Percentiles rank a stretch among this genome's conserved stretches.
These are phyloP conservation scores for Annulohypoxylon stygium DNA, from an alignment of 495 filamentous ascomycete genomes.

Conservation along the genomic window DNA sequence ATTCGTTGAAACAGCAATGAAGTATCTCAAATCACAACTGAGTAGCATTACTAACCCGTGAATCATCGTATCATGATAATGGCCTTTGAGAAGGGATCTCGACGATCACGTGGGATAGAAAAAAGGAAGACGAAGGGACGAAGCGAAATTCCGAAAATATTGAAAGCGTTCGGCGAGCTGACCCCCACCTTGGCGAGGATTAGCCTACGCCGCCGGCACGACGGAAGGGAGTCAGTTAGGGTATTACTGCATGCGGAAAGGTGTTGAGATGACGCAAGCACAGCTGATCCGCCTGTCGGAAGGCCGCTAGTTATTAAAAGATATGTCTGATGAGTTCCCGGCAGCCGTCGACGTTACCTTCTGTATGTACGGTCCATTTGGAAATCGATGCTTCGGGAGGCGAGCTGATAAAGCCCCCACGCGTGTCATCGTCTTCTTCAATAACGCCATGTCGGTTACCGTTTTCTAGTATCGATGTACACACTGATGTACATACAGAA, in stretches of 20 bases:
- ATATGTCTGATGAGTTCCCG: conserved; percentile 23
- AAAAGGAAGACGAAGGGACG: neutral
- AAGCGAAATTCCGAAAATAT: conserved; percentile 42
- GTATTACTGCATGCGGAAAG: conserved; percentile 31
- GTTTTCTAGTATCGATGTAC: neutral
- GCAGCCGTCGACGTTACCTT: conserved; percentile 32
- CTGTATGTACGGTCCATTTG: conserved; percentile 36
- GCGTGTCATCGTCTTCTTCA: conserved; percentile 8
- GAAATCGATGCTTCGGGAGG: conserved; percentile 22
- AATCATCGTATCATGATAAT: conserved; percentile 8
- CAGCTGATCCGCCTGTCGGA: conserved; percentile 21
- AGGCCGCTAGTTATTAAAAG: conserved; percentile 28
- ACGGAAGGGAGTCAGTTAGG: conserved; percentile 34
- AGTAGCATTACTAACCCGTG: conserved; percentile 17
- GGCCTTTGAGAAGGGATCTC: conserved; percentile 4
- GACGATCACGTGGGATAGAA: conserved; percentile 27
- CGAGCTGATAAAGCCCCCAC: conserved; percentile 37
- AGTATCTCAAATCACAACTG: neutral
- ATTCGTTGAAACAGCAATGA: neutral
- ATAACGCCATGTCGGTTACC: conserved; percentile 32
- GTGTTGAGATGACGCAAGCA: conserved; percentile 41
- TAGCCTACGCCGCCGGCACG: conserved; percentile 32
- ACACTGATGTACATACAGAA: neutral
- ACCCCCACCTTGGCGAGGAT: conserved; percentile 47
- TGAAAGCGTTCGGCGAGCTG: conserved; percentile 1